These are phyloP conservation scores for Kodamaea fungicola DNA, from an alignment of 1,139 yeast species.

Conservation along the genomic window DNA sequence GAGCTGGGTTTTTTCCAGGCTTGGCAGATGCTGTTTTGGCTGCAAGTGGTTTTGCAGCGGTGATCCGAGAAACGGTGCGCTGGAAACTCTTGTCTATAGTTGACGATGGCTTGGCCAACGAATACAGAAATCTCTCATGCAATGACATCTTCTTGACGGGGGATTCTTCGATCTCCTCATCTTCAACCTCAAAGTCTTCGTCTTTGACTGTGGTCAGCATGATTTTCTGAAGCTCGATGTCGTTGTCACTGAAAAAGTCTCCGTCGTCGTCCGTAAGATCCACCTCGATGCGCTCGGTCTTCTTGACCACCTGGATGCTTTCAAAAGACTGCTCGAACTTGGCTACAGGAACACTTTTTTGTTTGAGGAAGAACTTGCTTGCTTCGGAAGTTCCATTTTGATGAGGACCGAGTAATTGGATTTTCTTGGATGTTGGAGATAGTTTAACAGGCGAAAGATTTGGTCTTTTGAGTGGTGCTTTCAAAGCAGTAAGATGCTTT, in stretches of 20 bases:
- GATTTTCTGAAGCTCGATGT: conserved; percentile 1
- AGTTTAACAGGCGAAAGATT: conserved; percentile 4
- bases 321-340: conserved; percentile 7
- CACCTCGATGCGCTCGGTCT: too few relatives aligned
- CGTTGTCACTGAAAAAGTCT: conserved; percentile 7
- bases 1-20: background rate
- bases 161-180: conserved; percentile 43
- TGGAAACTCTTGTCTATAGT: background rate
- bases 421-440: conserved; percentile 29
- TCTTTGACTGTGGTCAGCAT: background rate
- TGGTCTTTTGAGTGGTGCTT: conserved; percentile 2
- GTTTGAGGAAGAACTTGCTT: conserved; percentile 20
- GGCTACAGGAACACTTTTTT: conserved; percentile 9
- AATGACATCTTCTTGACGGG: conserved; percentile 25
- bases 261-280: conserved; percentile 10
- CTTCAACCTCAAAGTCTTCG: conserved; percentile 20
- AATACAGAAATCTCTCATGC: conserved; percentile 10
- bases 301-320: conserved; percentile 1
- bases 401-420: conserved; percentile 14
- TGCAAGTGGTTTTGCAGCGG: background rate
- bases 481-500: background rate
- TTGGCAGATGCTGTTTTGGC: background rate
- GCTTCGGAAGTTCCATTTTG: conserved; percentile 3
- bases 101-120: conserved; percentile 12
- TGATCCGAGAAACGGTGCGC: background rate